Conservation (phyloP, 2,329 filamentous ascomycete genomes). For the Ophiostoma perfectum region DNA sequence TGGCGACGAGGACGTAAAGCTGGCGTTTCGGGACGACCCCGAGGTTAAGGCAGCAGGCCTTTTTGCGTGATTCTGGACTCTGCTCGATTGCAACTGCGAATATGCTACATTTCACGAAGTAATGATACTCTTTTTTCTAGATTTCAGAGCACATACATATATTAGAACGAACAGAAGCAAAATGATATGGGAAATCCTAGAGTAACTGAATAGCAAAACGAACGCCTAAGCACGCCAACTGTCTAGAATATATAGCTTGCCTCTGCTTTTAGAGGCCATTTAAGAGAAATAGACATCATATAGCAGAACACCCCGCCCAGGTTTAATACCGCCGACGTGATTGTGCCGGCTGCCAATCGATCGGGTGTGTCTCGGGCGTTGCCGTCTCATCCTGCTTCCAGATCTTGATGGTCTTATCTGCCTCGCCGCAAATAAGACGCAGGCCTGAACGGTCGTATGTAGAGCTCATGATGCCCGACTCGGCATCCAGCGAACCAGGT, state of each 20-base stretch:
- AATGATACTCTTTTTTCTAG: background rate
- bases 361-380: slow-evolving; percentile 82
- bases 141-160: background rate
- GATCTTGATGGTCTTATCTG: slow-evolving; percentile 97
- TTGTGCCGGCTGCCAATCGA: slow-evolving; percentile 85
- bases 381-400: slow-evolving; percentile 93
- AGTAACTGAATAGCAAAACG: background rate
- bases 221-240: background rate
- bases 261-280: background rate
- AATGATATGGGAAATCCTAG: background rate
- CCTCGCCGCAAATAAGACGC: slow-evolving; percentile 87
- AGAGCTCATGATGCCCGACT: slow-evolving; percentile 89
- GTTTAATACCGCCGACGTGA: slow-evolving; percentile 66
- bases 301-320: background rate
- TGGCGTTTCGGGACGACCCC: slow-evolving; percentile 81
- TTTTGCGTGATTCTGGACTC: slow-evolving; percentile 10
- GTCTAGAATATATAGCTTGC: background rate
- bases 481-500: slow-evolving; percentile 87
- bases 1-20: slow-evolving; percentile 82
- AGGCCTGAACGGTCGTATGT: slow-evolving; percentile 87
- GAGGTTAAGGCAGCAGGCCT: slow-evolving; percentile 79
- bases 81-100: background rate
- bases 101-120: background rate
- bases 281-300: background rate
- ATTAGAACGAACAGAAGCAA: background rate